Base-by-base conservation (phyloP, 208 protist species). In the Herpetomonas samuelpessoai region DNA sequence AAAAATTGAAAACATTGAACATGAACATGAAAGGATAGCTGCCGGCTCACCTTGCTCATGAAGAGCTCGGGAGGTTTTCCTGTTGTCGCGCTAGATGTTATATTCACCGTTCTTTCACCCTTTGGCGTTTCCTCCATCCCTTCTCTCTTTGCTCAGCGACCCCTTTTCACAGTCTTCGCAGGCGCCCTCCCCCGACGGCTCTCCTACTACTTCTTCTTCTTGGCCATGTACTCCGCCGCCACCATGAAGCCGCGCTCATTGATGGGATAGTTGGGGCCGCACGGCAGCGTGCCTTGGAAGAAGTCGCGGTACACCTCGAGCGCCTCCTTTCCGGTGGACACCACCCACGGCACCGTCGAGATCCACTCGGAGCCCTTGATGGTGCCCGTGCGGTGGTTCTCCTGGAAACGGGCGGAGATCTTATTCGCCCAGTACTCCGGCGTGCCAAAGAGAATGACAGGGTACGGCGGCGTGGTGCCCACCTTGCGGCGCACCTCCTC, bases 401-500 rank as follows among this genome's bases (percentile, higher is more conserved):
- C 78, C 25, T 68, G 76, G 69, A 76, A 97, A 38, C 90, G 76
- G 29, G 63, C 64, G 6, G 85, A 84, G 19, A 97, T 81, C 75
- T 97, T 97, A 35, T 57, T 66, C 9, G 58, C 69, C 73, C 78
- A 97, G 72, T 96, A 75, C 48, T 89, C 73, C 3, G 64, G 24
- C 12, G 86, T 68, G 30, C 92, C 92, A 45, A 97, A 96, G 38
- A 97, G 75, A 52, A 97, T 78, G 49, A 97, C 76, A 2, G 92
- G 92, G 56, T 87, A 65, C 12, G 87, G 63, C 27, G 85, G 65
- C n/a, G 86, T 79, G 31, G 92, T 87, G 30, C 86, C 90, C 25
- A 97, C 92, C 71, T 97, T 97, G 39, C 92, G 88, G 31, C 91
- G 88, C 41, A 97, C 92, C 84, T 97, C 90, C 65, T 97, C 92